Conservation (phyloP, 139 green algal genomes). For the Asterochloris sp. region DNA sequence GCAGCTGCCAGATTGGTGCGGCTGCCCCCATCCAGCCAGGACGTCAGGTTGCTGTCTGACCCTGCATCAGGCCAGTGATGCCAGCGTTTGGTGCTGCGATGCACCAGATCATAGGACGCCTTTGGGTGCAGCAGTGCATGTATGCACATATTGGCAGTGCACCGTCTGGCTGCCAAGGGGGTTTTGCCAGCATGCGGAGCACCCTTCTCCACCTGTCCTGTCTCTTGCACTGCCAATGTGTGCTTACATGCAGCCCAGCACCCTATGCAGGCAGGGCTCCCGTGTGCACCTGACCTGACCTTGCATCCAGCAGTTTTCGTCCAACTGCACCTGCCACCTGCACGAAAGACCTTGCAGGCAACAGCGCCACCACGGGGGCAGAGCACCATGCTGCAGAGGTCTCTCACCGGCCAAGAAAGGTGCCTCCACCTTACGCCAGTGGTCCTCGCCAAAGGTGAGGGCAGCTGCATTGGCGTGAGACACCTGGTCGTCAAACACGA, state of each 20-base stretch:
- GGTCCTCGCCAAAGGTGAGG: conserved; percentile 1
- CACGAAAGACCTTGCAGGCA: no score
- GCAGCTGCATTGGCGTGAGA: conserved; percentile 52
- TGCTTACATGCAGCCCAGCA: neutral
- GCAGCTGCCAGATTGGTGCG: conserved; percentile 25
- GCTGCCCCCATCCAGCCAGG: conserved; percentile 42
- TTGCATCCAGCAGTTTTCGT: no score
- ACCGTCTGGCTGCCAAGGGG: no score
- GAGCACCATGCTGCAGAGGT: no score
- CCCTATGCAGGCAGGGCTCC: neutral
- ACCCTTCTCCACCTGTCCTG: neutral
- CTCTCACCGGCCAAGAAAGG: conserved; percentile 23
- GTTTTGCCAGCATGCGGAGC: neutral
- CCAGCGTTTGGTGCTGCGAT: neutral
- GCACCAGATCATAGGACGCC: neutral
- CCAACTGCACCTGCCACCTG: no score
- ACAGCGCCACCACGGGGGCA: no score
- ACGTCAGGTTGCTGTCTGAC: conserved; percentile 4
- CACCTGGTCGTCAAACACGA: conserved; percentile 61
- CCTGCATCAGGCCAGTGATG: conserved; percentile 18
- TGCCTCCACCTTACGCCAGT: conserved; percentile 53
- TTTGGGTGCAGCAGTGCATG: neutral
- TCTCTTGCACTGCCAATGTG: no score
- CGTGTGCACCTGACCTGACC: neutral
- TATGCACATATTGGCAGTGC: neutral